phyloP scores from a whole-genome alignment of 352 stramenopile species.

The Pythium brachiatum region DNA sequence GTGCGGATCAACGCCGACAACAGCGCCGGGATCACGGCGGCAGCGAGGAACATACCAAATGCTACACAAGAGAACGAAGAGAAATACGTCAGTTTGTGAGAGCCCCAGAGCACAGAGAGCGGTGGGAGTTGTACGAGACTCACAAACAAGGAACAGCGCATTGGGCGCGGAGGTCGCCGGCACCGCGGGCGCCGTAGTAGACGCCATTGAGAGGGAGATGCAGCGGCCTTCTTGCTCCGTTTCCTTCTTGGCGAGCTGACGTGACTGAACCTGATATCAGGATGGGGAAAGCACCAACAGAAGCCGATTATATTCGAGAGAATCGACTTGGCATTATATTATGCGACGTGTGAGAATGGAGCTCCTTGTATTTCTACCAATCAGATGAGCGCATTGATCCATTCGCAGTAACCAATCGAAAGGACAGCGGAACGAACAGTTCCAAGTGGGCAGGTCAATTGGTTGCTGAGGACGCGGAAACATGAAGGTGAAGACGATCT shows the following conservation, averaged over 20 bases:
- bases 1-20: slow-evolving; percentile 42
- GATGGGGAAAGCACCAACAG: neutral
- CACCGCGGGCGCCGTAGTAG: slow-evolving; percentile 12
- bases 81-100: neutral
- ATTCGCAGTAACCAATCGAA: slow-evolving; percentile 27
- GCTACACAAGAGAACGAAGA: slow-evolving; percentile 26
- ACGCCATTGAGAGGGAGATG: slow-evolving; percentile 8
- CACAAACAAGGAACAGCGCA: slow-evolving; percentile 68
- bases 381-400: slow-evolving; percentile 1
- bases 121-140: slow-evolving; percentile 9
- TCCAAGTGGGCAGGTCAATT: slow-evolving; percentile 6
- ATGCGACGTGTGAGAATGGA: slow-evolving; percentile 20
- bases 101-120: neutral
- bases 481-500: slow-evolving; percentile 99
- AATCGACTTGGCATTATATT: slow-evolving; percentile 5
- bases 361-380: slow-evolving; percentile 14
- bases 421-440: slow-evolving; percentile 3
- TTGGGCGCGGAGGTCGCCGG: slow-evolving; percentile 49
- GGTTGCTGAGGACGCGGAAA: neutral
- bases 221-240: neutral
- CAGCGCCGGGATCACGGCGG: slow-evolving; percentile 60
- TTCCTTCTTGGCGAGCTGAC: neutral
- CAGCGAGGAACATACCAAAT: slow-evolving; percentile 69
- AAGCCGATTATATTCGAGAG: neutral
- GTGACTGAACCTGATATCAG: slow-evolving; percentile 1